Percentiles rank a stretch among this genome's conserved stretches.
These are phyloP conservation scores for Xylariales sp. DNA, from an alignment of 2,329 filamentous ascomycete genomes.

Conservation along the genomic window DNA sequence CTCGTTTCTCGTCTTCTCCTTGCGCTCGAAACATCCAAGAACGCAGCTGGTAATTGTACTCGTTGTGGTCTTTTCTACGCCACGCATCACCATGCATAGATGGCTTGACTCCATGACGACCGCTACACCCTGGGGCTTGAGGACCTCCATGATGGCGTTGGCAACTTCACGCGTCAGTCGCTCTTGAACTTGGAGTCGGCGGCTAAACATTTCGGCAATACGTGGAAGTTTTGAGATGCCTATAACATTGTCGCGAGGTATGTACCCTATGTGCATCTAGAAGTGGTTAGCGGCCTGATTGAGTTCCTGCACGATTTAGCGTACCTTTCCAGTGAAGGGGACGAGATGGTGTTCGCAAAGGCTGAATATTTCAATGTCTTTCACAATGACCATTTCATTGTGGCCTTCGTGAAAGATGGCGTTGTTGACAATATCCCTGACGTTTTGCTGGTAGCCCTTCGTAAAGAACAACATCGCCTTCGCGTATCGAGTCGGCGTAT, in stretches of 20 bases:
- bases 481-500: conserved; percentile 86
- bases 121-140: conserved; percentile 93
- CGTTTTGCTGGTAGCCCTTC: conserved; percentile 95
- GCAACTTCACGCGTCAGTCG: conserved; percentile 96
- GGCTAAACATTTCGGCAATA: conserved; percentile 96
- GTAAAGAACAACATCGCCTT: conserved; percentile 97
- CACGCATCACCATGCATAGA: conserved; percentile 98
- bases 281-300: conserved; percentile 11
- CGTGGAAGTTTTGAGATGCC: conserved; percentile 95
- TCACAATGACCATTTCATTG: conserved; percentile 97
- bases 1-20: conserved; percentile 94
- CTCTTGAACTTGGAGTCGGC: conserved; percentile 94
- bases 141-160: conserved; percentile 89
- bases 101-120: conserved; percentile 98
- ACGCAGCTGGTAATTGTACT: conserved; percentile 97
- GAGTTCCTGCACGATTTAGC: conserved; percentile 25
- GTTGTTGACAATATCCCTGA: conserved; percentile 89
- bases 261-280: conserved; percentile 99
- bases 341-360: conserved; percentile 98
- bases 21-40: conserved; percentile 92
- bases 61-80: conserved; percentile 90
- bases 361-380: conserved; percentile 95
- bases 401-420: conserved; percentile 97
- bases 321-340: conserved; percentile 92
- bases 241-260: conserved; percentile 87